Base-by-base conservation (phyloP, 768 basidiomycete species). In the Leccinum boreale region DNA sequence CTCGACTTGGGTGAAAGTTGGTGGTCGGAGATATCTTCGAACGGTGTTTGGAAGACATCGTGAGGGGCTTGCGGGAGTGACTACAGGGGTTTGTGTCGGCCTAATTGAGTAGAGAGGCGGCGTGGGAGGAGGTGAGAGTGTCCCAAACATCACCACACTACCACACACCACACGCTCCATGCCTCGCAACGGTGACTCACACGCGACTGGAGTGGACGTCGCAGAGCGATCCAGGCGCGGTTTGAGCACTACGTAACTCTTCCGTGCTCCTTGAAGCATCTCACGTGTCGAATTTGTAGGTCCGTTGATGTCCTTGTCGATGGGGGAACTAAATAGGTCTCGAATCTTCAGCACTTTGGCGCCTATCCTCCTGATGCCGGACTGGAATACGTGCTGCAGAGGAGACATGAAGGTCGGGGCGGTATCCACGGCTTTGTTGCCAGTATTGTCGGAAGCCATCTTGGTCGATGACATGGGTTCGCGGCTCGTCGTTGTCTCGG, bases 241-340 rank as follows among this genome's bases (percentile, higher is more conserved):
- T 44, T 46, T 4, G 6, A 24, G 14, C 23, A 47, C 23, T 5
- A 21, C 26, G 29, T 45, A 21, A 10, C 47, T 58, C 57, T 36
- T 62, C 52, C 5, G 55, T 2, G 49, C 19, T 17, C 63, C 9
- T 39, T 39, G 26, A 2, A 46, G 55, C 12, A 59, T 35, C 39
- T 62, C 52, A 17, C 67, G 50, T 17, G 17, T 23, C 4, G 44
- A n/a, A 31, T 60, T 52, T 23, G 7, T 58, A 14, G 49, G 53
- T 3, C 9, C 42, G 21, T 57, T 55, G 12, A 10, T 19, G 0
- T 36, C 33, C 45, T 52, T 26, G 15, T 53, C 57, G 10, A 61
- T 59, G 23, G 55, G 21, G 3, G 64, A 56, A 2, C 55, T 17
- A n/a, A 58, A 61, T 14, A 55, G 0, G 21, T 55, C 57, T 1